Percentiles rank a stretch among this genome's conserved stretches.
Evolutionary conservation across 768 basidiomycete genomes (phyloP).

Genomic region (Tulasnella sp.): DNA sequence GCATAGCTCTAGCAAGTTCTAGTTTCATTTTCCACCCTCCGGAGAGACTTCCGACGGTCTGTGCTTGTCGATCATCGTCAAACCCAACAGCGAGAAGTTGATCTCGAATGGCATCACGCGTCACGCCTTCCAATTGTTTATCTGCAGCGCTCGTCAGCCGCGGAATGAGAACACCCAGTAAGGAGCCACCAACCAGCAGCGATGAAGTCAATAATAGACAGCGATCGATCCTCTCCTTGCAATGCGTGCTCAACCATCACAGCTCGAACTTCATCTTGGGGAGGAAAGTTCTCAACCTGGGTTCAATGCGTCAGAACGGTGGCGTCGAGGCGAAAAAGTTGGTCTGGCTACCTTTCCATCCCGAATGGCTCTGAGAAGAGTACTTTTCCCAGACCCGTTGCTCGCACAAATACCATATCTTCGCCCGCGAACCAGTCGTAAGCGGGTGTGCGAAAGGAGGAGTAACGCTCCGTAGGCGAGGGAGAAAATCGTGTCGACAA

Average conservation of each 20-base stretch:
- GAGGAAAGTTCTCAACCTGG: slow-evolving; percentile 80
- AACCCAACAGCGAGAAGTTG: slow-evolving; percentile 89
- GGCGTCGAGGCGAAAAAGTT: not conserved
- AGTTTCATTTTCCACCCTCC: slow-evolving; percentile 99
- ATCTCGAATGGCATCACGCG: slow-evolving; percentile 67
- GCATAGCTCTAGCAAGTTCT: slow-evolving; percentile 91
- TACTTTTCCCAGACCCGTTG: slow-evolving; percentile 96
- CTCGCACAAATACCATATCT: slow-evolving; percentile 93
- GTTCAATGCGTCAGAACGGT: not conserved
- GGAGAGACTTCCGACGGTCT: slow-evolving; percentile 82
- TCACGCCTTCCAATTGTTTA: slow-evolving; percentile 56
- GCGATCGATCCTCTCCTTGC: slow-evolving; percentile 84
- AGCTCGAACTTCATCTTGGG: slow-evolving; percentile 76
- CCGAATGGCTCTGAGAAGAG: slow-evolving; percentile 90
- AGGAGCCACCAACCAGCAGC: slow-evolving; percentile 56
- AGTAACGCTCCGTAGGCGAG: slow-evolving; percentile 93
- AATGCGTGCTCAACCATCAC: slow-evolving; percentile 98
- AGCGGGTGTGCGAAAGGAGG: slow-evolving; percentile 87
- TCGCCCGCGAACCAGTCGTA: slow-evolving; percentile 83
- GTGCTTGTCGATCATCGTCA: slow-evolving; percentile 75
- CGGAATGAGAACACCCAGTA: not conserved
- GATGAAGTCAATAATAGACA: slow-evolving; percentile 85
- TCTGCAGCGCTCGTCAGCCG: slow-evolving; percentile 43
- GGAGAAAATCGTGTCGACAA: slow-evolving; percentile 92
- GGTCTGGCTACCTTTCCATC: slow-evolving; percentile 72